Percentiles rank a stretch among this genome's conserved stretches.
phyloP scores from a whole-genome alignment of 2,329 filamentous ascomycete species.

The Lachnellula occidentalis region DNA sequence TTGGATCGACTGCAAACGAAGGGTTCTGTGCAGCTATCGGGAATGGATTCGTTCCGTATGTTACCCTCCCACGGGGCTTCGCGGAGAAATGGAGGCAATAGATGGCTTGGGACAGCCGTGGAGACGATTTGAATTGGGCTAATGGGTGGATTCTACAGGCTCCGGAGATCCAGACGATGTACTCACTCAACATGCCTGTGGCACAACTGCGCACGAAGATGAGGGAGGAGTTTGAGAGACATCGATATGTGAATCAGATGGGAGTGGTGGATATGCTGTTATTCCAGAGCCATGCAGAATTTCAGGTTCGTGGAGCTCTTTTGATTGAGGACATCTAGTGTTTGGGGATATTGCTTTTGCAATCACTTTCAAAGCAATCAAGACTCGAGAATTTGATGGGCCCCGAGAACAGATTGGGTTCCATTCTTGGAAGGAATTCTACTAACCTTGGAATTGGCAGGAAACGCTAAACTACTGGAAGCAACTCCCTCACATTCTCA shows the following conservation, averaged over 20 bases:
- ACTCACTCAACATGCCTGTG: slow-evolving; percentile 84
- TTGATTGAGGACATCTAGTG: not conserved
- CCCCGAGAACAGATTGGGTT: no score
- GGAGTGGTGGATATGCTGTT: slow-evolving; percentile 83
- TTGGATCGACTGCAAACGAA: slow-evolving; percentile 80
- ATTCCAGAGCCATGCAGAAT: slow-evolving; percentile 88
- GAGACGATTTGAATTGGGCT: slow-evolving; percentile 4
- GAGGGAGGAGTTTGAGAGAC: slow-evolving; percentile 92
- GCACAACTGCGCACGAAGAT: slow-evolving; percentile 87
- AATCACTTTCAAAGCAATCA: no score
- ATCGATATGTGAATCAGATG: slow-evolving; percentile 88
- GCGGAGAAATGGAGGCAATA: not conserved
- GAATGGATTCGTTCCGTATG: slow-evolving; percentile 95
- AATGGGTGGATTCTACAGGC: slow-evolving; percentile 51
- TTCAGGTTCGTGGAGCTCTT: slow-evolving; percentile 60
- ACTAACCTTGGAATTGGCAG: slow-evolving; percentile 39
- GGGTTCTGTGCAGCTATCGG: slow-evolving; percentile 85
- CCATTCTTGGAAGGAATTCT: not conserved
- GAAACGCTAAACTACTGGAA: slow-evolving; percentile 99
- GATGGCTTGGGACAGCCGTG: not conserved
- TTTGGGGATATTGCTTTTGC: not conserved
- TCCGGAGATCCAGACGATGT: slow-evolving; percentile 96
- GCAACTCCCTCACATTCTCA: slow-evolving; percentile 90
- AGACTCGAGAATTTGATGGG: no score
- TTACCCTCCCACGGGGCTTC: not conserved